Evolutionary conservation across 306 rosid species (phyloP).

Genomic region (Delonix regia): DNA sequence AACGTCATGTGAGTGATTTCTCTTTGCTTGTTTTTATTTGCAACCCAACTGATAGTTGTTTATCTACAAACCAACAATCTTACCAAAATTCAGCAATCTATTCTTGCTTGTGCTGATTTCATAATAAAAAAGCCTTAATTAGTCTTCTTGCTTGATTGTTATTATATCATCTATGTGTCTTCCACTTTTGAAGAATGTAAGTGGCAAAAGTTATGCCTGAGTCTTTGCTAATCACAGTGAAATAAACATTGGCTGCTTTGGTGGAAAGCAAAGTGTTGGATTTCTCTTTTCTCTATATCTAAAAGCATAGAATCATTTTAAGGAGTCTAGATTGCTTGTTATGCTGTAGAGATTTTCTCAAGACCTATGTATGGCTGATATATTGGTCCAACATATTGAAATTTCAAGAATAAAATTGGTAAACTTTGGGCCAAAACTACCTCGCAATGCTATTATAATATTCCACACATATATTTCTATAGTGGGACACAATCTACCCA

Average conservation of each 20-base stretch:
- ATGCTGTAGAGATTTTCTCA: not conserved
- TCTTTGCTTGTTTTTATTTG: not conserved
- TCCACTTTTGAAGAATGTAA: not conserved
- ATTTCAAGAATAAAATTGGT: not conserved
- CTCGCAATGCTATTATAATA: too few species aligned
- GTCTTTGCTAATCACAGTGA: not conserved
- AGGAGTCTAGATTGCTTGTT: not conserved
- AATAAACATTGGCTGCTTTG: not conserved
- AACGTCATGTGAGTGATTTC: not conserved
- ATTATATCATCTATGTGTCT: not conserved
- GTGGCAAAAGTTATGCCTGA: not conserved
- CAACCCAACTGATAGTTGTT: not conserved
- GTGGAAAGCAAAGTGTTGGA: not conserved
- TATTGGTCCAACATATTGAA: not conserved
- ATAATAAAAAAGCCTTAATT: not conserved
- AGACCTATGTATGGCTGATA: not conserved
- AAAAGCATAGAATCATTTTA: not conserved
- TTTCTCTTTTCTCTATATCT: not conserved
- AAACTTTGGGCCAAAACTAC: too few species aligned
- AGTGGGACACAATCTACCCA: too few species aligned
- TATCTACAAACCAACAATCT: not conserved
- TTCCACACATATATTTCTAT: too few species aligned
- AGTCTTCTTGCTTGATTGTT: not conserved
- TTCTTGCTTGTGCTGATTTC: not conserved
- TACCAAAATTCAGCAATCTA: not conserved